Percentiles rank a stretch among this genome's conserved stretches.
phyloP scores from a whole-genome alignment of 495 filamentous ascomycete genomes.

The Penicillium coffeae region DNA sequence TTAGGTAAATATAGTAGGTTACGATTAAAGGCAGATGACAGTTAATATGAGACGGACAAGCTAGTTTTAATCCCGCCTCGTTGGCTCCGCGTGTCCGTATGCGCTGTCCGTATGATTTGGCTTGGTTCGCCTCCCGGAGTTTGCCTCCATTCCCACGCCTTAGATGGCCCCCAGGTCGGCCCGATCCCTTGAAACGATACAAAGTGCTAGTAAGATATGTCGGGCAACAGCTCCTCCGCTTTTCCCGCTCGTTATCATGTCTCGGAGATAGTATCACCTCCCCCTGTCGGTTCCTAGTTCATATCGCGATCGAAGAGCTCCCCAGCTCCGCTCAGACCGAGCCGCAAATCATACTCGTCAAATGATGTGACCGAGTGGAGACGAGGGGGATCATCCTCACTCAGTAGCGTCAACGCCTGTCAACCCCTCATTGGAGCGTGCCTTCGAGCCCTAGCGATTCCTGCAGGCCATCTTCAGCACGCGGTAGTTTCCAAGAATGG shows the following conservation, averaged over 20 bases:
- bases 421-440: slow-evolving; percentile 20
- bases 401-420: slow-evolving; percentile 14
- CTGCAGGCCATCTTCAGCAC: slow-evolving; percentile 24
- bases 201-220: neutral
- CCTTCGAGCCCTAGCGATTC: slow-evolving; percentile 45
- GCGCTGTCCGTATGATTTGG: slow-evolving; percentile 19
- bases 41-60: too few relatives aligned
- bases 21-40: neutral
- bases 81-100: slow-evolving; percentile 5
- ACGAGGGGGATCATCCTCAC: slow-evolving; percentile 13
- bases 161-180: neutral
- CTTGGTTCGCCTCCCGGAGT: slow-evolving; percentile 16
- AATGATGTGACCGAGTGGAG: slow-evolving; percentile 23
- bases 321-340: slow-evolving; percentile 12
- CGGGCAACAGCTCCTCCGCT: neutral
- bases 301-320: neutral
- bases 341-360: slow-evolving; percentile 15
- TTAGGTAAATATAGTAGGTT: too few relatives aligned
- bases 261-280: neutral
- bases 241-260: neutral
- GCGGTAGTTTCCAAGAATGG: neutral
- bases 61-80: too few relatives aligned
- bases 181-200: neutral
- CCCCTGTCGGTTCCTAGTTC: neutral
- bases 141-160: slow-evolving; percentile 21